Percentiles rank a stretch among this genome's conserved stretches.
phyloP scores from a whole-genome alignment of 2,329 filamentous ascomycete species.

The Graphilbum fragrans region DNA sequence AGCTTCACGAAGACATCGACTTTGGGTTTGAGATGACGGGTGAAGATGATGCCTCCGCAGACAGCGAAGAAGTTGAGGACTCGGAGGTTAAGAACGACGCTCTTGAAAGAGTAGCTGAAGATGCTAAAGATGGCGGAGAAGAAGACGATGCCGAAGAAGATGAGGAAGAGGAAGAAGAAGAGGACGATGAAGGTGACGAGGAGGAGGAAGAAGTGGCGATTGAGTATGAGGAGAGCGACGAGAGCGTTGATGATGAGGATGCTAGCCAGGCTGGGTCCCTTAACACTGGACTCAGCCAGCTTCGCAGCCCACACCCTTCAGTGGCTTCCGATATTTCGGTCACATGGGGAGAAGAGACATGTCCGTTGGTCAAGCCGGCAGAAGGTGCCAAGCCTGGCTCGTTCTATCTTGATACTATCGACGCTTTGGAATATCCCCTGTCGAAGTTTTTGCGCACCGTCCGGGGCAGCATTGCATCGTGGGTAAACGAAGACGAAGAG shows the following conservation, averaged over 20 bases:
- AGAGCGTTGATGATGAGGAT: slow-evolving; percentile 10
- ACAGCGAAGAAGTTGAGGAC: not conserved
- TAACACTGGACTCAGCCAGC: slow-evolving; percentile 5
- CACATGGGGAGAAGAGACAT: slow-evolving; percentile 18
- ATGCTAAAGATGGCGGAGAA: slow-evolving; percentile 5
- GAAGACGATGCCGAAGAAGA: not conserved
- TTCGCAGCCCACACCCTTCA: slow-evolving; percentile 2
- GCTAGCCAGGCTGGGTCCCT: slow-evolving; percentile 8
- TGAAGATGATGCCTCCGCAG: not conserved
- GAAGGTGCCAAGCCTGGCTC: slow-evolving; percentile 23
- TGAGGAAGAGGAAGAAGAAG: not conserved
- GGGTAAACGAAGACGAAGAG: slow-evolving; percentile 32
- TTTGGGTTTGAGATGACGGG: not conserved
- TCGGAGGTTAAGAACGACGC: not conserved
- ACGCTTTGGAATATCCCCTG: slow-evolving; percentile 29
- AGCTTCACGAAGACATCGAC: not conserved
- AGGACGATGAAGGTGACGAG: not conserved
- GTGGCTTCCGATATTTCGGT: slow-evolving; percentile 17
- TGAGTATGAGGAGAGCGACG: slow-evolving; percentile 7
- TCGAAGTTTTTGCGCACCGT: slow-evolving; percentile 30
- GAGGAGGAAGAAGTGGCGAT: slow-evolving; percentile 3
- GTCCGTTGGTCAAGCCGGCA: slow-evolving; percentile 19
- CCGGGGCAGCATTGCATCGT: slow-evolving; percentile 31
- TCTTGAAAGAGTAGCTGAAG: slow-evolving; percentile 1
- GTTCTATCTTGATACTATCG: slow-evolving; percentile 33